phyloP scores from a whole-genome alignment of 495 filamentous ascomycete species.

The Tuber umbilicatum region DNA sequence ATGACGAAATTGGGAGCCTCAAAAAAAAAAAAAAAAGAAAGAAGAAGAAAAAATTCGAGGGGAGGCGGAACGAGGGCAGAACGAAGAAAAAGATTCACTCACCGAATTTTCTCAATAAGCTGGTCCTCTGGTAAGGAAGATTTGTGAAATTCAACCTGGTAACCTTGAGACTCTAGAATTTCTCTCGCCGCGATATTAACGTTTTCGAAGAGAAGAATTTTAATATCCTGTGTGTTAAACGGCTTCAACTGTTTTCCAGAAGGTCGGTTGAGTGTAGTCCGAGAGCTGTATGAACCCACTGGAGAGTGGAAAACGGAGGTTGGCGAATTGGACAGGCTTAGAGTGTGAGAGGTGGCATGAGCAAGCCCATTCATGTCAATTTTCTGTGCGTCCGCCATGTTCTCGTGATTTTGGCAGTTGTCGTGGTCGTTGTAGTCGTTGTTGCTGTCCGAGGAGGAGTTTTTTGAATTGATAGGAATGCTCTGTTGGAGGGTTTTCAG shows the following conservation, averaged over 20 bases:
- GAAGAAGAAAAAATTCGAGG: constrained; percentile 6
- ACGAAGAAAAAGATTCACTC: constrained; percentile 41
- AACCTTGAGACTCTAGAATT: constrained; percentile 73
- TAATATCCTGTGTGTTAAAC: constrained; percentile 88
- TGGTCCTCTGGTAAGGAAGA: constrained; percentile 81
- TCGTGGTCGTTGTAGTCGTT: constrained; percentile 15
- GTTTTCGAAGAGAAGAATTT: constrained; percentile 90
- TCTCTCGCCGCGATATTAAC: constrained; percentile 83
- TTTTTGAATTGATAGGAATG: constrained; percentile 7
- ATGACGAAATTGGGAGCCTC: constrained; percentile 7
- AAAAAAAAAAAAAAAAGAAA: constrained; percentile 15
- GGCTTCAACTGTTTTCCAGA: constrained; percentile 73
- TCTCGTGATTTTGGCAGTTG: neutral
- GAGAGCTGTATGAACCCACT: constrained; percentile 7
- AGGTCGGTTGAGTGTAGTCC: constrained; percentile 10
- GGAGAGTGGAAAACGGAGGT: constrained; percentile 35
- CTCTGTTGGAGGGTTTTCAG: constrained; percentile 18
- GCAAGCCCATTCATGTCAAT: constrained; percentile 37
- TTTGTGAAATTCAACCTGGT: constrained; percentile 89
- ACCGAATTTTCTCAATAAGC: constrained; percentile 93
- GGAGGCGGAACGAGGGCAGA: neutral
- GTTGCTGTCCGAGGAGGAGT: neutral
- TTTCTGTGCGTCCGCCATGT: constrained; percentile 33
- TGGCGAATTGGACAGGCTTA: constrained; percentile 36
- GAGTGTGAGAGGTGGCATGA: constrained; percentile 19